Conservation (phyloP, 805 yeast species). For the Myxozyma kluyveri region DNA sequence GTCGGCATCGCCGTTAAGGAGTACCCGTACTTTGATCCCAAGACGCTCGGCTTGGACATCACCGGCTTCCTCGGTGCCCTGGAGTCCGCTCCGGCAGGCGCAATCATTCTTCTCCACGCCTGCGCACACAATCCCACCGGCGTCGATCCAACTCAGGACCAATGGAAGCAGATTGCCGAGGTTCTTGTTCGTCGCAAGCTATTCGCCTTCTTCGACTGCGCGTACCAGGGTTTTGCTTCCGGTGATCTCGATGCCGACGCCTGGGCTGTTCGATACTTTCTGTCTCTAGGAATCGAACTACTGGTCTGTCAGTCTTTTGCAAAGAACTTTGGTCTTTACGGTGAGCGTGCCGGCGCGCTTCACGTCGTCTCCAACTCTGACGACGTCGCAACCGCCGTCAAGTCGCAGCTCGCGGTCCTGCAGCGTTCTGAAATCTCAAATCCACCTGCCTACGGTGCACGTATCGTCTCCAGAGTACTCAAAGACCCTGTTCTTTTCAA, state of each 20-base stretch:
- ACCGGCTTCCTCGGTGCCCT: conserved; percentile 65
- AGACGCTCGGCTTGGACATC: conserved; percentile 67
- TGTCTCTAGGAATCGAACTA: conserved; percentile 53
- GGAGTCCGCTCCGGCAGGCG: conserved; percentile 66
- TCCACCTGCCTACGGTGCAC: conserved; percentile 95
- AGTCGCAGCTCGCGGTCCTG: conserved; percentile 71
- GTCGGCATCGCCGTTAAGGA: conserved; percentile 63
- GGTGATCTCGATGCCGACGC: conserved; percentile 84
- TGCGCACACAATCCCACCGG: conserved; percentile 99
- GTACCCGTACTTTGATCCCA: conserved; percentile 85
- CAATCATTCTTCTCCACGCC: conserved; percentile 81
- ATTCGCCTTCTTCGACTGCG: conserved; percentile 84
- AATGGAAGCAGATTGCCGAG: conserved; percentile 72
- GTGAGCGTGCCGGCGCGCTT: conserved; percentile 94
- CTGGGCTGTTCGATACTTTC: conserved; percentile 65
- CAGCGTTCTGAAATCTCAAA: conserved; percentile 85
- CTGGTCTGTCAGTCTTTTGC: conserved; percentile 93
- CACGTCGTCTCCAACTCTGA: conserved; percentile 57
- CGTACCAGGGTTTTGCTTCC: conserved; percentile 95
- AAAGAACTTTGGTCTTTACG: conserved; percentile 94
- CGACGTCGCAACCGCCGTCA: conserved; percentile 54
- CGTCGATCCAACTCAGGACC: conserved; percentile 78
- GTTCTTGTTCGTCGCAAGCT: conserved; percentile 53
- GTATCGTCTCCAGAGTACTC: conserved; percentile 75
- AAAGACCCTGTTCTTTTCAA: conserved; percentile 60